These are phyloP conservation scores for Acaromyces ingoldii DNA, from an alignment of 1,284 basidiomycete genomes.

Conservation along the genomic window DNA sequence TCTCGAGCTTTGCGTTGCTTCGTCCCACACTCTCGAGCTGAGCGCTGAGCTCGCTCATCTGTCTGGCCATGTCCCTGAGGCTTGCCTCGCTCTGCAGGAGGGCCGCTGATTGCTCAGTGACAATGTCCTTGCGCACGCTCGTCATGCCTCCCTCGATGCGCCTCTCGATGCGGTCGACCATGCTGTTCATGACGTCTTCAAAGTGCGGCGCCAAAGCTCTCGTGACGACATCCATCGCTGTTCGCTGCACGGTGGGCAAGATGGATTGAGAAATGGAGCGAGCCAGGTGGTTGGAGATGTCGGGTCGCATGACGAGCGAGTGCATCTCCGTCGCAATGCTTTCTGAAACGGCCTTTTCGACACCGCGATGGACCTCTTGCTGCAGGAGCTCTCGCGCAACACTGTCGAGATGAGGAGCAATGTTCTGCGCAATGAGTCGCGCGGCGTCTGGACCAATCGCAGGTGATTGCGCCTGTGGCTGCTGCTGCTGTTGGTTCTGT, in stretches of 20 bases:
- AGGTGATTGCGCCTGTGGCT: too few relatives aligned
- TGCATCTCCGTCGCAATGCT: constrained; percentile 21
- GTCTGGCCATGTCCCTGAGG: constrained; percentile 2
- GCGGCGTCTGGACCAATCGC: too few relatives aligned
- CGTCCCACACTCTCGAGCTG: not conserved
- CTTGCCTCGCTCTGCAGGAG: constrained; percentile 12
- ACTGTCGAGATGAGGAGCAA: too few relatives aligned
- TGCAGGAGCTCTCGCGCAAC: too few relatives aligned
- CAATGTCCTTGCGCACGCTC: constrained; percentile 21
- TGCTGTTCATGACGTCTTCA: constrained; percentile 21
- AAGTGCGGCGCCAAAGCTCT: constrained; percentile 30
- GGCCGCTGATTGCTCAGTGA: constrained; percentile 18
- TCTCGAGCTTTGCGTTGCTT: constrained; percentile 5
- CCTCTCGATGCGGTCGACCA: constrained; percentile 13
- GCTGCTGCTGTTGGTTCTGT: too few relatives aligned
- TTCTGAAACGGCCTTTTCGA: constrained; percentile 5
- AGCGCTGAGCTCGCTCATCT: not conserved
- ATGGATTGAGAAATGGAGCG: constrained; percentile 22
- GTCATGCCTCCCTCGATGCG: constrained; percentile 24
- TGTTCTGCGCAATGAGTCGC: too few relatives aligned
- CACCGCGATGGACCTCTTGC: not conserved
- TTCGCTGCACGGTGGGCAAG: constrained; percentile 26
- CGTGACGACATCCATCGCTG: constrained; percentile 26
- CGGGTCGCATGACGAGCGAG: constrained; percentile 17
- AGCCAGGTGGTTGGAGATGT: constrained; percentile 20